Conservation (phyloP, 2,329 filamentous ascomycete species). For the Plectosphaerella plurivora region DNA sequence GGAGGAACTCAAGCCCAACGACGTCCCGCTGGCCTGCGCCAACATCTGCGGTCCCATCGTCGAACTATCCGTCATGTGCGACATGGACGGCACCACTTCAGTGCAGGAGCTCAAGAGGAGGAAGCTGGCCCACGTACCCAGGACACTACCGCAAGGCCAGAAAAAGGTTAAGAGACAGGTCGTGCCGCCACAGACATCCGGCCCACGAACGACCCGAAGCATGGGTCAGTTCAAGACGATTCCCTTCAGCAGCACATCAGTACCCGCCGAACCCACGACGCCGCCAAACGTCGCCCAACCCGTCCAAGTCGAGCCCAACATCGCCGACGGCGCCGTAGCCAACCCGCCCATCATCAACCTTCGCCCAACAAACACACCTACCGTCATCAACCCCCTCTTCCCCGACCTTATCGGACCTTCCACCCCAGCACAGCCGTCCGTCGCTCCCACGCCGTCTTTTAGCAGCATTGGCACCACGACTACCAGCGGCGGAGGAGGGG, state of each 20-base stretch:
- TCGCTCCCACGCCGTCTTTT: neutral
- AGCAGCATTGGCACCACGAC: neutral
- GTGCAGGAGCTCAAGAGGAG: constrained; percentile 20
- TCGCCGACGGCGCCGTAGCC: neutral
- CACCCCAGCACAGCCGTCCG: neutral
- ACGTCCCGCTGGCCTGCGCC: constrained; percentile 33
- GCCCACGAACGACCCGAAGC: neutral
- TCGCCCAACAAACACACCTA: constrained; percentile 1
- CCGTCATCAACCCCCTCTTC: neutral
- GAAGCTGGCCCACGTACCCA: constrained; percentile 4
- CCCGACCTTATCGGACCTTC: neutral
- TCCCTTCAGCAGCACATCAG: neutral
- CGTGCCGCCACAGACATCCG: neutral
- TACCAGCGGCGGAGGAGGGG: neutral
- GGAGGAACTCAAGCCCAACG: constrained; percentile 25
- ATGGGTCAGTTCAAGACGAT: constrained; percentile 5
- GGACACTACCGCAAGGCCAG: neutral
- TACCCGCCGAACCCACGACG: neutral
- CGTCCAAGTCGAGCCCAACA: neutral
- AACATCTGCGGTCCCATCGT: constrained; percentile 38
- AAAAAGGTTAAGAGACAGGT: neutral
- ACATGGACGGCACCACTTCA: constrained; percentile 15
- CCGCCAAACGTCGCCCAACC: neutral
- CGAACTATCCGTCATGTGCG: constrained; percentile 33
- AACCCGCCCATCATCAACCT: neutral